Base-by-base conservation (phyloP, 106 monocot species). In the Acorus calamus region DNA sequence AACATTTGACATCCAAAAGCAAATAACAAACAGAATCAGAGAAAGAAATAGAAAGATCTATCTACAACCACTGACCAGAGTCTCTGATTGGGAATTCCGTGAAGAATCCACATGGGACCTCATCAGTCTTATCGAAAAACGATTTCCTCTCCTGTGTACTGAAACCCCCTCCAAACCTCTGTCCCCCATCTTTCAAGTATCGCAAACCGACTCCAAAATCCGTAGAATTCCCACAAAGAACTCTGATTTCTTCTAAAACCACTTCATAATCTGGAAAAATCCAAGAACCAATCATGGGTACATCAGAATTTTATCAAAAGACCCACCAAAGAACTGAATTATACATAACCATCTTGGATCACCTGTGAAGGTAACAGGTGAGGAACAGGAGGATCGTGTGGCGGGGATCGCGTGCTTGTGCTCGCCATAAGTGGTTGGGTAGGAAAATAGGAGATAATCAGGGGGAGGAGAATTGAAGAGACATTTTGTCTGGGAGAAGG, bases 341-440 rank as follows among this genome's bases (percentile, higher is more conserved):
- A 45, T 47, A 2, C 42, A 2, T 3, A 51, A 10, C 3, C 28
- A 44, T 3, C n/a, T 3, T 46, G 8, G 44, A 51, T 53, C 48
- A 94, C 93, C 89, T 63, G 80, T 54, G 74, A 94, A 89, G 48
- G 51, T 65, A 14, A 84, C 65, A 55, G 89, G 76, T 60, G 84
- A 73, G 67, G 77, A 47, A 79, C 94, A 94, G 11, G 79, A 50
- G 14, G 86, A 52, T 49, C 67, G 77, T 12, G 81, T 28, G 57
- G 83, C 48, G 57, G 93, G 83, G 46, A 94, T 54, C 56, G 93
- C 89, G 69, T 94, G 66, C 82, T 87, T 94, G 77, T 82, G 89
- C 66, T 89, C 86, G 42, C 94, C 94, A 47, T 94, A 94, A 59
- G 78, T 62, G 10, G 53, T 8, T 3, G 86, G 94, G 66, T 89